phyloP scores from a whole-genome alignment of 192 early-diverging fungal genomes.

The Coemansia sp. region DNA sequence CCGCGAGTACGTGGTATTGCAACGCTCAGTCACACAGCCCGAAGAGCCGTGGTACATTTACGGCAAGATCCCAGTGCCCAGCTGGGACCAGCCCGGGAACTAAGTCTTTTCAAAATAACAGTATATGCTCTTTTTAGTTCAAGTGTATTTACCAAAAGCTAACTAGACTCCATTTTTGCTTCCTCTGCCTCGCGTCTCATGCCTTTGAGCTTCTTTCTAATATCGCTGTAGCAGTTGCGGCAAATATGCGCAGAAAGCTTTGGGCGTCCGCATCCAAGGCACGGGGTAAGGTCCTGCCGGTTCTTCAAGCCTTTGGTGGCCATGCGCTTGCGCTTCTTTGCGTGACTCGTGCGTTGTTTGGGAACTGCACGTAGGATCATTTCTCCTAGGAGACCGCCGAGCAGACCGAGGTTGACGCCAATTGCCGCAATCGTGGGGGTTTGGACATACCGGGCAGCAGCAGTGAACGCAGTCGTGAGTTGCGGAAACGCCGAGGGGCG shows the following conservation, averaged over 20 bases:
- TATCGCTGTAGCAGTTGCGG: conserved; percentile 66
- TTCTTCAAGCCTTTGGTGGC: conserved; percentile 74
- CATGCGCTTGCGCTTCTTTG: conserved; percentile 83
- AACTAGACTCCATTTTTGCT: not conserved
- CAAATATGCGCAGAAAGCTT: conserved; percentile 79
- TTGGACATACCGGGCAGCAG: conserved; percentile 12
- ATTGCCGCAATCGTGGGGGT: conserved; percentile 15
- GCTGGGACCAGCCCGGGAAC: conserved; percentile 30
- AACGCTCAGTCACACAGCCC: conserved; percentile 59
- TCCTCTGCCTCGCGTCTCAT: conserved; percentile 24
- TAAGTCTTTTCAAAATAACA: not conserved
- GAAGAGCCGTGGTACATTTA: conserved; percentile 63
- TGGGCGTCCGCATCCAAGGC: conserved; percentile 72
- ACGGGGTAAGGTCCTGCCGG: conserved; percentile 65
- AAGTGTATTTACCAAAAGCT: conserved; percentile 4
- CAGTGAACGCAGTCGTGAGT: conserved; percentile 9
- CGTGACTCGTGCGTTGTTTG: conserved; percentile 90
- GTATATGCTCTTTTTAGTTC: not conserved
- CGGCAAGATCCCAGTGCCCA: conserved; percentile 56
- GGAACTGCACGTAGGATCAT: conserved; percentile 80
- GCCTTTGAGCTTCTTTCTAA: conserved; percentile 53
- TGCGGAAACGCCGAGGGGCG: conserved; percentile 23
- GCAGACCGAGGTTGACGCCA: conserved; percentile 25
- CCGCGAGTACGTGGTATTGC: conserved; percentile 69
- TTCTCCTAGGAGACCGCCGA: conserved; percentile 54